Base-by-base conservation (phyloP, 164 flowering plant genomes). In the Akebia trifoliata region DNA sequence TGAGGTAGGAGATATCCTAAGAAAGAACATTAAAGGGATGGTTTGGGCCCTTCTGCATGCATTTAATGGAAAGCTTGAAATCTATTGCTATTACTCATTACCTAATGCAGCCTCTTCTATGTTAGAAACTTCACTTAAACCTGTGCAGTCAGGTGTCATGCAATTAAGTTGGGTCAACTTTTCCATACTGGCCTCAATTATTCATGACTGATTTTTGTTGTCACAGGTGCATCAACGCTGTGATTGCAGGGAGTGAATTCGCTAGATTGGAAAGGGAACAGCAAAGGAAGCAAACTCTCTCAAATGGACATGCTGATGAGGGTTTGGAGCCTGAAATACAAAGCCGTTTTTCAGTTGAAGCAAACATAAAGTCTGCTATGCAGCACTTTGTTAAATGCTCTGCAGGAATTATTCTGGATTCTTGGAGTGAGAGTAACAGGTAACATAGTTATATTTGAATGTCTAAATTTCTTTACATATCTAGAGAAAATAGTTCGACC, bases 151-250 rank as follows among this genome's bases (percentile, higher is more conserved):
- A 39, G 17, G n/a, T n/a, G n/a, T n/a, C n/a, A n/a, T n/a, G n/a
- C n/a, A n/a, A n/a, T n/a, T n/a, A n/a, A n/a, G 17, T 32, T 32
- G 40, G 6, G 17, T 18, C 14, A 7, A 7, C 22, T 57, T 38
- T 15, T 29, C 4, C 32, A 17, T 11, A 15, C 11, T 18, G 3
- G 9, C 42, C 18, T 45, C 42, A 20, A 20, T 58, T 22, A 52
- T 43, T 52, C 36, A 20, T 45, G 24, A 21, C 37, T 36, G 8
- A 49, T 28, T 47, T 38, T 67, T 60, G n/a, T 48, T 67, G 56
- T 52, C 57, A 68, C 89, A 93, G 98, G 78, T 94, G 97, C 78
- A 83, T 94, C 43, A 76, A 63, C 71, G 89, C 95, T 50, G 93
- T 94, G 21, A 78, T 90, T 68, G 96, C 93, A 15, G 99, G 89